These are phyloP conservation scores for Parietaria judaica DNA, from an alignment of 306 rosid genomes.

Conservation along the genomic window DNA sequence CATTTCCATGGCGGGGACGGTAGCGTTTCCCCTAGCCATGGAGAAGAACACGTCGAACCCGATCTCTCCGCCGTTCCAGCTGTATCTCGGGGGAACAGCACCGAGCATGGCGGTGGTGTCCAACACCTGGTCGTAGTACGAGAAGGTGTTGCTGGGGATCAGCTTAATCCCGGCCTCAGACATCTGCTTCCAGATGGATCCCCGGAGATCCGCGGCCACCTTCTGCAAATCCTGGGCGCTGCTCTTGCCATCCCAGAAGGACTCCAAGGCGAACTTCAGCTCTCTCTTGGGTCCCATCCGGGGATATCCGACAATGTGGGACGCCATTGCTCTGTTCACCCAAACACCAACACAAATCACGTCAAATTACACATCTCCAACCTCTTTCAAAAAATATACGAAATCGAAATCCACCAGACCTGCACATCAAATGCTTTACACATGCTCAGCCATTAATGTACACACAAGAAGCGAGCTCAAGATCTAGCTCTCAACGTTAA, in stretches of 20 bases:
- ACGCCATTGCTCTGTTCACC: conserved; percentile 60
- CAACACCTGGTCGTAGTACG: conserved; percentile 72
- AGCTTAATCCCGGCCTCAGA: conserved; percentile 65
- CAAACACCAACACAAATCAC: not conserved
- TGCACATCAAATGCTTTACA: too few relatives aligned
- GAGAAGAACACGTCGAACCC: conserved; percentile 77
- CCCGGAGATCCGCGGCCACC: conserved; percentile 71
- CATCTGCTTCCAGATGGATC: conserved; percentile 90
- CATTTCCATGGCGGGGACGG: conserved; percentile 97
- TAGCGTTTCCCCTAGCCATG: conserved; percentile 93
- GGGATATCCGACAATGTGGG: conserved; percentile 90
- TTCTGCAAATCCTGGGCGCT: conserved; percentile 71
- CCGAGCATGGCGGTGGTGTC: conserved; percentile 81
- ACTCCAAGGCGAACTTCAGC: conserved; percentile 86
- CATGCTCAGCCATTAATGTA: too few relatives aligned
- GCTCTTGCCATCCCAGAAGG: conserved; percentile 89
- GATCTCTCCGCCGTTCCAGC: conserved; percentile 81
- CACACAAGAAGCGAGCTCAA: too few relatives aligned
- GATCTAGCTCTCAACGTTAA: too few relatives aligned
- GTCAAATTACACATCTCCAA: not conserved
- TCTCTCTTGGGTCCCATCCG: conserved; percentile 98
- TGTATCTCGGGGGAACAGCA: conserved; percentile 81
- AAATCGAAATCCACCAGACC: too few relatives aligned
- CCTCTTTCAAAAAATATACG: too few relatives aligned
- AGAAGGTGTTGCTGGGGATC: conserved; percentile 86